Evolutionary conservation across 108 stramenopile genomes (phyloP).

Genomic region (Epipyxis sp.): DNA sequence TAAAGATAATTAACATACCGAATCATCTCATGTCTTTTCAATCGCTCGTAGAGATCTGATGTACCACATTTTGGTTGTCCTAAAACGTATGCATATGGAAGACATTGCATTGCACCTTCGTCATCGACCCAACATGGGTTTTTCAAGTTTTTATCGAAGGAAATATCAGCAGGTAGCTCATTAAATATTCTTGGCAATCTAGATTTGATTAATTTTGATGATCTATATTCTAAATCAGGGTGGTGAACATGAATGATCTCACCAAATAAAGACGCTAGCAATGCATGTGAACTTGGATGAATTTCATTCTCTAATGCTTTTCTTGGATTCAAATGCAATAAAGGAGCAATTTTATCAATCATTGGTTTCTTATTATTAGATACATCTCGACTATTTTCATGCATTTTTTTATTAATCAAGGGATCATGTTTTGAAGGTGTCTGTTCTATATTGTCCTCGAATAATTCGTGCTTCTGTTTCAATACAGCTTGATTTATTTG

Average conservation of each 20-base stretch:
- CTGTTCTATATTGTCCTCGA: no score
- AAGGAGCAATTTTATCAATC: no score
- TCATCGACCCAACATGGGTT: slow-evolving; percentile 18
- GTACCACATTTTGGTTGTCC: slow-evolving; percentile 35
- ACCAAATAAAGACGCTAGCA: no score
- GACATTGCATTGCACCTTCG: background rate
- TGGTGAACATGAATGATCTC: background rate
- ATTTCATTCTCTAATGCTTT: no score
- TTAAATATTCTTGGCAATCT: background rate
- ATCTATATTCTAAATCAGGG: slow-evolving; percentile 29
- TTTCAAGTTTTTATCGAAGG: background rate
- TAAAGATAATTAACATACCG: background rate
- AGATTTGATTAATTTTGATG: background rate
- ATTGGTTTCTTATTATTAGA: no score
- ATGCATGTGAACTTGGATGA: no score
- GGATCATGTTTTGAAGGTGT: no score
- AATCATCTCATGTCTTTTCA: background rate
- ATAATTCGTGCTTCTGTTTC: no score
- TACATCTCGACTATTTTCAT: no score
- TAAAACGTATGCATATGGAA: slow-evolving; percentile 31
- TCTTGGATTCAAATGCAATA: no score
- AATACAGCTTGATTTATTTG: no score
- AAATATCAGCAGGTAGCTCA: background rate
- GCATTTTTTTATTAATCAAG: no score
- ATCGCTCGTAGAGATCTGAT: background rate